These are phyloP conservation scores for Melocanna baccifera DNA, from an alignment of 176 grass and related monocot species.

Conservation along the genomic window DNA sequence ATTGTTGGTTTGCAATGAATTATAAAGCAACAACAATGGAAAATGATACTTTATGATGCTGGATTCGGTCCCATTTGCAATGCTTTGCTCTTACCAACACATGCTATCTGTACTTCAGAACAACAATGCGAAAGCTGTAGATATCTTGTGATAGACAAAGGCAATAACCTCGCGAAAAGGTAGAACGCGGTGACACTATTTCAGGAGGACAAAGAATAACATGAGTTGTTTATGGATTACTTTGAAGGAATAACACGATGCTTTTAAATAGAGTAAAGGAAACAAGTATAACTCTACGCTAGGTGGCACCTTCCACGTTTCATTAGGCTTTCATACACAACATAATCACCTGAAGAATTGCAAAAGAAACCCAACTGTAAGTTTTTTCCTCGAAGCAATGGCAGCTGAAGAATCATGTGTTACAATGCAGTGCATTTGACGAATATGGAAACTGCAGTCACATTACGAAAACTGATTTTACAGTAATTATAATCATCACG, in stretches of 20 bases:
- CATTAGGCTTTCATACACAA: background rate
- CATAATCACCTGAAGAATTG: background rate
- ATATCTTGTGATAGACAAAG: background rate
- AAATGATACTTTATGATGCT: background rate
- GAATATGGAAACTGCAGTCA: background rate
- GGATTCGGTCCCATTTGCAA: background rate
- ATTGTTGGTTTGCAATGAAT: background rate
- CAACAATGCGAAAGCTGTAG: too few species aligned
- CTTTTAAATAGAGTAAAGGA: background rate
- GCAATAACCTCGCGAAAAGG: background rate
- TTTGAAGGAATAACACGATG: background rate
- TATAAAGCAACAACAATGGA: background rate
- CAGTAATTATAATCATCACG: conserved; percentile 33
- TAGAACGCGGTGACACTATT: background rate
- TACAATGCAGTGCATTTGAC: conserved; percentile 1
- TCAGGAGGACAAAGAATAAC: background rate
- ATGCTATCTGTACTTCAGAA: too few species aligned
- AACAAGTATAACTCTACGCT: background rate
- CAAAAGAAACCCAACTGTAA: background rate
- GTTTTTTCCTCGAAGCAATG: background rate
- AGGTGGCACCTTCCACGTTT: background rate
- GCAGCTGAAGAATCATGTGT: background rate
- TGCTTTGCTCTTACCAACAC: too few species aligned
- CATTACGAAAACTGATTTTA: background rate
- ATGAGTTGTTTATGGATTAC: background rate